Percentiles rank a stretch among this genome's conserved stretches.
These are phyloP conservation scores for Vitis rupestris DNA, from an alignment of 164 flowering plant species.

Conservation along the genomic window DNA sequence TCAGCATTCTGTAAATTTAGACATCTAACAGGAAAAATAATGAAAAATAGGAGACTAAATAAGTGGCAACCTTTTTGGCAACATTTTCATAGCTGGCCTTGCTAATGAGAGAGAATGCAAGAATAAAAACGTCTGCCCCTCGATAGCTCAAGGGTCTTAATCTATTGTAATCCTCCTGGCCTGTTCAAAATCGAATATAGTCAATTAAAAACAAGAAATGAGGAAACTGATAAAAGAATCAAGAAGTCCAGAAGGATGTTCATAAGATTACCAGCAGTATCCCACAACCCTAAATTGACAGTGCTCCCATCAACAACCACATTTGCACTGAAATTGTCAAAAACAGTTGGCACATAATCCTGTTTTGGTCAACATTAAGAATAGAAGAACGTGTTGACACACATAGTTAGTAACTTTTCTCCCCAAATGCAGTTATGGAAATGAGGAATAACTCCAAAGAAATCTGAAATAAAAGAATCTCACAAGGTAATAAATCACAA, in stretches of 20 bases:
- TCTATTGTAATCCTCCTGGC: constrained; percentile 68
- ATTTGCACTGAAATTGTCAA: constrained; percentile 71
- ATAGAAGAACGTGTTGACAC: not conserved
- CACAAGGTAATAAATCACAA: not conserved
- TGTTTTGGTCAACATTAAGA: constrained; percentile 13
- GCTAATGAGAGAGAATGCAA: constrained; percentile 71
- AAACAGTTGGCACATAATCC: constrained; percentile 74
- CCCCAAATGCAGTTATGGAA: not conserved
- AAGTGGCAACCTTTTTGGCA: constrained; percentile 55
- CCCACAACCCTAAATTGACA: constrained; percentile 66
- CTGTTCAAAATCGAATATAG: constrained; percentile 22
- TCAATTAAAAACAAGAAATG: not conserved
- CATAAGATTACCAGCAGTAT: constrained; percentile 54
- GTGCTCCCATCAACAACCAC: constrained; percentile 71
- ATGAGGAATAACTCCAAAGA: not conserved
- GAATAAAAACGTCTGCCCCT: constrained; percentile 68
- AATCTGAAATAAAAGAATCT: not conserved
- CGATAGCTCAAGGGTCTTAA: constrained; percentile 64
- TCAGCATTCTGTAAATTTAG: constrained; percentile 4
- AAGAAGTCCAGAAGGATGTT: not conserved
- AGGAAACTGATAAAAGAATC: not conserved
- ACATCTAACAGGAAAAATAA: not conserved
- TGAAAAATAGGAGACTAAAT: not conserved
- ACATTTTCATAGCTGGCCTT: constrained; percentile 73
- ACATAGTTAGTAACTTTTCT: not conserved